Evolutionary conservation across 768 basidiomycete genomes (phyloP).

Genomic region (Lanmaoa pseudosensibilis): DNA sequence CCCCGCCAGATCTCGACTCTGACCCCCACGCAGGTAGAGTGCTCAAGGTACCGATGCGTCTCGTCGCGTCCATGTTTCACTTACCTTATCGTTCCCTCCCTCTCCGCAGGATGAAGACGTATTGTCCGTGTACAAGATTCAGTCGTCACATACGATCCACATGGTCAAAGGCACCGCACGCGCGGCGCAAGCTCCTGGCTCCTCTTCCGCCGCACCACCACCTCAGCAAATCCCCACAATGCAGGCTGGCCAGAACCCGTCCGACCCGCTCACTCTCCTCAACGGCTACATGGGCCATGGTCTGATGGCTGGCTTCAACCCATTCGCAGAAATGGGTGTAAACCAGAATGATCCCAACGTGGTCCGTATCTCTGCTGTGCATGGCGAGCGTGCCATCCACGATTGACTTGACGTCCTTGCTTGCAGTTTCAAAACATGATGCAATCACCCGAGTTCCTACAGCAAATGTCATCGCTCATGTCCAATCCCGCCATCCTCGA

Average conservation of each 20-base stretch:
- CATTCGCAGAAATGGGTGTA: slow-evolving; percentile 87
- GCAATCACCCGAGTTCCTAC: slow-evolving; percentile 78
- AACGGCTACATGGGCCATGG: slow-evolving; percentile 80
- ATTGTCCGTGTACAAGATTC: slow-evolving; percentile 86
- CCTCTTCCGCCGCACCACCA: slow-evolving; percentile 46
- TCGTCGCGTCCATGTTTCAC: not conserved
- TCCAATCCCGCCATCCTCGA: slow-evolving; percentile 88
- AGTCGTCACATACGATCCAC: slow-evolving; percentile 83
- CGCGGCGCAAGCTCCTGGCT: slow-evolving; percentile 30
- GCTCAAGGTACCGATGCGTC: slow-evolving; percentile 51
- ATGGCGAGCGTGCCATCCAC: not conserved
- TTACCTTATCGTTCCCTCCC: slow-evolving; percentile 10
- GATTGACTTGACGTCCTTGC: not conserved
- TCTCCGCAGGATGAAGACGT: slow-evolving; percentile 71
- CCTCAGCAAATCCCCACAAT: slow-evolving; percentile 62
- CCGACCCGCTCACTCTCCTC: slow-evolving; percentile 81
- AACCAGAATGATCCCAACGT: slow-evolving; percentile 95
- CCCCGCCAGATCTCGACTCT: not conserved
- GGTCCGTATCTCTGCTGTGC: slow-evolving; percentile 44
- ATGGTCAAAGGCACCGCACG: slow-evolving; percentile 88
- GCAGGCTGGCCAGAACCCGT: slow-evolving; percentile 88
- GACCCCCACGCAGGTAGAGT: slow-evolving; percentile 53
- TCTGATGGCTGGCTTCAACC: slow-evolving; percentile 83
- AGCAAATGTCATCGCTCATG: slow-evolving; percentile 87
- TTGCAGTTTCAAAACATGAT: slow-evolving; percentile 79